phyloP scores from a whole-genome alignment of 768 basidiomycete species.

The Ramaria rubella region DNA sequence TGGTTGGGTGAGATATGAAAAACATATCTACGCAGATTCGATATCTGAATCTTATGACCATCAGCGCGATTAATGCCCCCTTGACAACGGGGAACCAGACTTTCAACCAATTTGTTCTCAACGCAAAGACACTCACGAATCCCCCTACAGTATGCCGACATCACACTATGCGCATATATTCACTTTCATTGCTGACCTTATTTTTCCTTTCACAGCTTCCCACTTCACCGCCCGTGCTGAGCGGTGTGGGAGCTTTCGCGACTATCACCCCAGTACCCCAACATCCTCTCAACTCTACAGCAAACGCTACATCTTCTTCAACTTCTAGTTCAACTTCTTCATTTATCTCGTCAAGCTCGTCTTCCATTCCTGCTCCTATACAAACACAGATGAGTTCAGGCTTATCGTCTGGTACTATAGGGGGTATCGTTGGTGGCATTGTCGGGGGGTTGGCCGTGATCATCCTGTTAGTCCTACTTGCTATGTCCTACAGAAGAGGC shows the following conservation, averaged over 20 bases:
- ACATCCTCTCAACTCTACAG: neutral
- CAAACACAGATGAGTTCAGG: neutral
- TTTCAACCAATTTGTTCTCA: neutral
- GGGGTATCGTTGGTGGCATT: conserved; percentile 7
- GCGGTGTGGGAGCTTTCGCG: conserved; percentile 6
- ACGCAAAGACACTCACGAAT: conserved; percentile 1
- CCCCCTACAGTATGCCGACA: conserved; percentile 5
- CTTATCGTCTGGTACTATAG: neutral
- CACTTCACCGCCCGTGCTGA: neutral
- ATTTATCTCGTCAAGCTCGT: neutral
- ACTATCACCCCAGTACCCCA: neutral
- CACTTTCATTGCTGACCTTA: neutral
- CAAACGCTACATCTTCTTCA: neutral
- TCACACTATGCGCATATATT: too few relatives aligned
- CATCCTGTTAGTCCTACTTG: neutral
- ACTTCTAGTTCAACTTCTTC: neutral
- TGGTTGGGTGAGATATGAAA: conserved; percentile 14
- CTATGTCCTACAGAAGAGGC: conserved; percentile 2
- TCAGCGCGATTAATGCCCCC: conserved; percentile 5
- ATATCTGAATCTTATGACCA: neutral
- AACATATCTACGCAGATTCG: neutral
- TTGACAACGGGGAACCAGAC: neutral
- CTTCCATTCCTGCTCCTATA: neutral
- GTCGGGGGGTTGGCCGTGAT: neutral
- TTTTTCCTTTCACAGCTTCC: conserved; percentile 3